Conservation (phyloP, 2,329 filamentous ascomycete genomes). For the Hansfordia pulvinata region DNA sequence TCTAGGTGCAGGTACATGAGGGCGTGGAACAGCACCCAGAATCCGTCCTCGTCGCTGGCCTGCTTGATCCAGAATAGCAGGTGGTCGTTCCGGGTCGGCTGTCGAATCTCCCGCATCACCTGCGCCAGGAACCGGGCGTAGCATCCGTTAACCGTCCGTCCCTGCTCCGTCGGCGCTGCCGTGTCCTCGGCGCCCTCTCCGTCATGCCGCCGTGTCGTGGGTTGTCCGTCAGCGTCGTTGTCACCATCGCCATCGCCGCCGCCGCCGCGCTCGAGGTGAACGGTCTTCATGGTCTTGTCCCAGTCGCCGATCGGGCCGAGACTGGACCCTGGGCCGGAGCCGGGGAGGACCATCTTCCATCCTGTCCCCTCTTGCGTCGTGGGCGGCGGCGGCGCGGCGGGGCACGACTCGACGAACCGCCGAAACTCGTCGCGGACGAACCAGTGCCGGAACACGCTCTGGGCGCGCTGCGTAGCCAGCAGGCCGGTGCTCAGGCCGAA, state of each 20-base stretch:
- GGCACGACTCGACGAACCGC: conserved; percentile 7
- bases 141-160: conserved; percentile 6
- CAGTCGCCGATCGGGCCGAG: conserved; percentile 3
- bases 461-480: conserved; percentile 6
- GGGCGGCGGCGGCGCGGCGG: too few species aligned
- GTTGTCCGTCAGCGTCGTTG: too few species aligned
- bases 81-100: neutral
- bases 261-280: too few species aligned
- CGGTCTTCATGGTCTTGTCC: conserved; percentile 1
- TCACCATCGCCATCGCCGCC: too few species aligned
- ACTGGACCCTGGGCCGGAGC: conserved; percentile 7
- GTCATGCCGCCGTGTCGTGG: too few species aligned
- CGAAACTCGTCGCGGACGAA: conserved; percentile 4
- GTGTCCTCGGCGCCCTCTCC: neutral
- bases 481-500: conserved; percentile 9
- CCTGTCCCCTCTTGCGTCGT: too few species aligned
- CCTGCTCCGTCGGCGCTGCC: conserved; percentile 1
- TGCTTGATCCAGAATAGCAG: conserved; percentile 10
- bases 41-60: conserved; percentile 5
- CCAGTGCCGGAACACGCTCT: conserved; percentile 9
- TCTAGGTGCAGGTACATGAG: conserved; percentile 13
- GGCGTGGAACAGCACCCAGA: conserved; percentile 11
- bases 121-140: conserved; percentile 11
- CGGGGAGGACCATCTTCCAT: conserved; percentile 5
- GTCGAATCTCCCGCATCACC: conserved; percentile 3